A percentile compares a stretch with the other conserved stretches of the same genome.
Conservation (phyloP, 495 filamentous ascomycete genomes). For the Letharia columbiana region DNA sequence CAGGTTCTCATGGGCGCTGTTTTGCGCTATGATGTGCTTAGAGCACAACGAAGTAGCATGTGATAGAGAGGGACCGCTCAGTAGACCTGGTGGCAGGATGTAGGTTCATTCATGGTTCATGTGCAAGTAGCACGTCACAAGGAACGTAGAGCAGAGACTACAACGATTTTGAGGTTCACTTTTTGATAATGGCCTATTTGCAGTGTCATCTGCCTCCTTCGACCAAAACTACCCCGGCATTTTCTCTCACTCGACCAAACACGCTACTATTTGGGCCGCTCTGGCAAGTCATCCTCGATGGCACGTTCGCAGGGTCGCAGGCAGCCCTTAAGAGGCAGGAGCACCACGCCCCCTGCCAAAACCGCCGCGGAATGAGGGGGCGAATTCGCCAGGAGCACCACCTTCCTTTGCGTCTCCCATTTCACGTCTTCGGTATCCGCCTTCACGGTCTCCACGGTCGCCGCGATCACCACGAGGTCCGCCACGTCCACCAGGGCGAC, state of each 20-base stretch:
- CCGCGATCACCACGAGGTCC: constrained; percentile 49
- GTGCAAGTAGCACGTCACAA: neutral
- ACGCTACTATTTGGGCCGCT: constrained; percentile 29
- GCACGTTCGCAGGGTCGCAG: neutral
- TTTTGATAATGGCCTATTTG: constrained; percentile 20
- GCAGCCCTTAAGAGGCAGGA: constrained; percentile 46
- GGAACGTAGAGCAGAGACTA: neutral
- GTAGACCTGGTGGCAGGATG: neutral
- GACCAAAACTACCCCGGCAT: constrained; percentile 37
- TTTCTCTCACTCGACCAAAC: constrained; percentile 43
- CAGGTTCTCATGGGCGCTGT: constrained; percentile 55
- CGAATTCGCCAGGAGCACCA: constrained; percentile 88
- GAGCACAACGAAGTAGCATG: constrained; percentile 9
- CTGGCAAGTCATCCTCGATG: neutral
- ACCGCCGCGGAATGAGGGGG: constrained; percentile 90
- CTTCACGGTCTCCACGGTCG: constrained; percentile 75
- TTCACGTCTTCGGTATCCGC: constrained; percentile 84
- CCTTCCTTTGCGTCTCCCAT: constrained; percentile 84
- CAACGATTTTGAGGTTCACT: neutral
- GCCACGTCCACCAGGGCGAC: constrained; percentile 60
- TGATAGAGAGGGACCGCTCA: constrained; percentile 30
- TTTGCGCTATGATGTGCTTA: constrained; percentile 47
- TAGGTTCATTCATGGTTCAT: neutral
- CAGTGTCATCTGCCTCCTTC: constrained; percentile 38
- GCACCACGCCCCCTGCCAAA: constrained; percentile 84